These are phyloP conservation scores for Leccinum glutinopallens DNA, from an alignment of 1,284 basidiomycete genomes.

Conservation along the genomic window DNA sequence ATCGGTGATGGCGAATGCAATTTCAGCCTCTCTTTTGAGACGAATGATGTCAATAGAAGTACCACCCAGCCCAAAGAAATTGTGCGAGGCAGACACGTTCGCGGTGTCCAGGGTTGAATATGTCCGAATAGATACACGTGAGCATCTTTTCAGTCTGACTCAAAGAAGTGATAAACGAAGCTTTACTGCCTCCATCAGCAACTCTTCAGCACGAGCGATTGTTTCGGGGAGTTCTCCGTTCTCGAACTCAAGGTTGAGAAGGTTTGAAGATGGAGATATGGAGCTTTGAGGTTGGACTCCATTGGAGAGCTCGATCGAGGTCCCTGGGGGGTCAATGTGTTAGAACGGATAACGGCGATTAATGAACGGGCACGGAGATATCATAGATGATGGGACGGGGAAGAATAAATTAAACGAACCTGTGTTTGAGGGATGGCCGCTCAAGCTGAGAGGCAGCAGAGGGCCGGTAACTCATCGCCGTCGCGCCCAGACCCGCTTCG, in stretches of 20 bases:
- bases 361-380: background rate
- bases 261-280: conserved; percentile 24
- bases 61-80: conserved; percentile 33
- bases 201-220: conserved; percentile 26
- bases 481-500: too few species aligned
- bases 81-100: conserved; percentile 28
- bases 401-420: conserved; percentile 23
- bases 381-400: background rate
- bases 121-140: conserved; percentile 27
- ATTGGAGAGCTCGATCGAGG: conserved; percentile 4
- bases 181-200: conserved; percentile 22
- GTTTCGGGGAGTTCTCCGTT: conserved; percentile 16
- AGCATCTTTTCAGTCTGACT: conserved; percentile 24
- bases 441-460: background rate
- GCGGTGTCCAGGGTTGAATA: conserved; percentile 23
- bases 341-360: conserved; percentile 8
- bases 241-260: background rate
- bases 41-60: conserved; percentile 34
- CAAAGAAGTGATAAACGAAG: conserved; percentile 22
- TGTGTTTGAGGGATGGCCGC: conserved; percentile 7
- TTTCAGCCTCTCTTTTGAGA: conserved; percentile 36
- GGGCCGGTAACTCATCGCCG: conserved; percentile 2
- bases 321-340: conserved; percentile 9
- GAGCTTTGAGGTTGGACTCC: conserved; percentile 25
- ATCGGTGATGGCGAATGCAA: conserved; percentile 36